These are phyloP conservation scores for Eustoma russellianum DNA, from an alignment of 257 asterid species.

Conservation along the genomic window DNA sequence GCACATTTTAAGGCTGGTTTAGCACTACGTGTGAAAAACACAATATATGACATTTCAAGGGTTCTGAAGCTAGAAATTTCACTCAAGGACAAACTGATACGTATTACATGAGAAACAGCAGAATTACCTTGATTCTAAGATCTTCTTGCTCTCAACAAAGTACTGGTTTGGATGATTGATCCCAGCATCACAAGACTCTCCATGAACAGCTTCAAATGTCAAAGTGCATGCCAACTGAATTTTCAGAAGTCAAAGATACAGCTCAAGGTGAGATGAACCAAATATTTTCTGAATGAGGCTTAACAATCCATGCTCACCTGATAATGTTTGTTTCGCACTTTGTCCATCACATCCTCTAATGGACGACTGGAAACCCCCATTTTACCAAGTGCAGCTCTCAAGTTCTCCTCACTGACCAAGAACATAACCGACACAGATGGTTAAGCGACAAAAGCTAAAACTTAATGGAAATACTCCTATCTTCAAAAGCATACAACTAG, in stretches of 20 bases:
- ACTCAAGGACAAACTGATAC: conserved; percentile 13
- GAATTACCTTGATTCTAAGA: conserved; percentile 38
- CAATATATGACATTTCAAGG: not conserved
- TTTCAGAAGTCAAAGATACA: conserved; percentile 2
- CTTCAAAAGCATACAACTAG: not conserved
- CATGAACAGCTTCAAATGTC: conserved; percentile 92
- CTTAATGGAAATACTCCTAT: not conserved
- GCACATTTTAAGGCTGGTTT: no score
- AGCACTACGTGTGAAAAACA: no score
- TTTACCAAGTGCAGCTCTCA: conserved; percentile 77
- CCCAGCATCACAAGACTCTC: conserved; percentile 75
- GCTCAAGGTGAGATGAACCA: not conserved
- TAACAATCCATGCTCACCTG: conserved; percentile 46
- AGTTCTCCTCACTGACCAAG: conserved; percentile 70
- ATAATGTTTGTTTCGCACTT: conserved; percentile 70
- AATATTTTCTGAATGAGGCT: conserved; percentile 1
- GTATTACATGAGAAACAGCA: no score
- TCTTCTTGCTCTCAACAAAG: conserved; percentile 61
- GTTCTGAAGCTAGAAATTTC: conserved; percentile 1
- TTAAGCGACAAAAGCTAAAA: not conserved
- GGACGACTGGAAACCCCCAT: conserved; percentile 77
- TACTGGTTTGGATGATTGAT: conserved; percentile 94
- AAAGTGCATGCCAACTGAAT: conserved; percentile 86
- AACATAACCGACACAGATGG: conserved; percentile 3
- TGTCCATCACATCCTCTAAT: conserved; percentile 68